Conservation (phyloP, 176 grass and related monocot genomes). For the Ensete glaucum region DNA sequence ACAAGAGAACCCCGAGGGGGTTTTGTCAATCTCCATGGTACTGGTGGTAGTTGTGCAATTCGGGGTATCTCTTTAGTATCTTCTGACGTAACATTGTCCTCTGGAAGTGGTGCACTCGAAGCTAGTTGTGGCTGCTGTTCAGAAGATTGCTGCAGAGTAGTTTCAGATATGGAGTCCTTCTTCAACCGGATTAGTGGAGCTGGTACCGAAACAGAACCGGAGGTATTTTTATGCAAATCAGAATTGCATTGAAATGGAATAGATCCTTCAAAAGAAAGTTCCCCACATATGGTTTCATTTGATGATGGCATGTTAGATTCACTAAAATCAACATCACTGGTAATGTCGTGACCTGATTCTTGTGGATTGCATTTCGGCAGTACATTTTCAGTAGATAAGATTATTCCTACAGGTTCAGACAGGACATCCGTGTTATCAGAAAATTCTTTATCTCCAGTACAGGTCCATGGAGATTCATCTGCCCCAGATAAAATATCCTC, state of each 20-base stretch:
- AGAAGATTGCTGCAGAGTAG: no score
- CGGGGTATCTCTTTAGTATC: constrained; percentile 26
- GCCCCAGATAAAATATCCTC: no score
- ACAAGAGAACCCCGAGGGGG: constrained; percentile 26
- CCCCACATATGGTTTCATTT: not conserved
- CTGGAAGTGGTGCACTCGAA: not conserved
- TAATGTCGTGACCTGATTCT: not conserved
- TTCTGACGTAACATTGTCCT: constrained; percentile 21
- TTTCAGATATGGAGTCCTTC: no score
- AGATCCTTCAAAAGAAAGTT: not conserved
- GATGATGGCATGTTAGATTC: not conserved
- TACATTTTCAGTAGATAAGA: constrained; percentile 1
- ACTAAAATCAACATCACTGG: not conserved
- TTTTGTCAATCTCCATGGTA: constrained; percentile 56
- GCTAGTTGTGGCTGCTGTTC: not conserved
- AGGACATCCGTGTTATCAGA: not conserved
- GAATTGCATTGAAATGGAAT: not conserved
- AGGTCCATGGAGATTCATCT: no score
- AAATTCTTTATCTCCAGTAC: no score
- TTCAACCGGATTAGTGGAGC: no score
- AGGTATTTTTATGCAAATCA: not conserved
- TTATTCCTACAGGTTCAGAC: constrained; percentile 1
- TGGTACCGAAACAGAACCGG: no score
- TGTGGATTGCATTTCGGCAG: not conserved
- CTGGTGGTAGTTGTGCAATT: constrained; percentile 57